Base-by-base conservation (phyloP, 208 protist species). In the Crithidia brevicula region DNA sequence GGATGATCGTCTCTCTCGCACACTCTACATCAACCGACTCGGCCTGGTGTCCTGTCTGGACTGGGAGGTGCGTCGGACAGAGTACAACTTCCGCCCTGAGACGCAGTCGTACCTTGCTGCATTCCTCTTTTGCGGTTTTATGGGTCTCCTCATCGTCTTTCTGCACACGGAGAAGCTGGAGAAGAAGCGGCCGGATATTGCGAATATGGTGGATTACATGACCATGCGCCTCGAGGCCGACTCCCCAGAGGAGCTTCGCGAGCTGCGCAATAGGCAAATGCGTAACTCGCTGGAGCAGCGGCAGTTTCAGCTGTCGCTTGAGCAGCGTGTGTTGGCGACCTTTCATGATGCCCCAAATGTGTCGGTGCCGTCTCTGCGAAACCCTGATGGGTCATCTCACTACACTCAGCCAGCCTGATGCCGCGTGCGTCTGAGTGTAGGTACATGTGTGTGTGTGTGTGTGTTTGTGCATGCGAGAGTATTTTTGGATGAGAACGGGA, bases 1-100 rank as follows among this genome's bases (percentile, higher is more conserved):
- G 67, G 90, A 96, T 66, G 90, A 93, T 2, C 77, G 90, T 5
- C 78, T 96, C 10, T 96, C 90, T 3, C 83, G 90, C 18, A 96
- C 90, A 8, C 59, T 96, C 38, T 96, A 89, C 78, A 96, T 96
- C 46, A 96, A 96, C 60, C 80, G 86, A n/a, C 74, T 96, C 4
- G 90, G 90, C 4, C 72, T 93, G n/a, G 90, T 96, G 11, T 92
- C 87, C 1, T 96, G 90, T 45, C 79, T 96, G n/a, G 90, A 96
- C 65, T 96, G 88, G 88, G 88, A 96, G 53, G 86, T 93, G 34
- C 85, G 88, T 10, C 85, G 90, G 33, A 96, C 88, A 0, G 88
- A 96, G 81, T 96, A 92, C 71, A 91, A 96, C 72, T 92, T 93
- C 53, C 74, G 64, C 7, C 86, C 87, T 11, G 78, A 88, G 58